A percentile compares a stretch with the other conserved stretches of the same genome.
These are phyloP conservation scores for Saitozyma podzolica DNA, from an alignment of 768 basidiomycete species.

Conservation along the genomic window DNA sequence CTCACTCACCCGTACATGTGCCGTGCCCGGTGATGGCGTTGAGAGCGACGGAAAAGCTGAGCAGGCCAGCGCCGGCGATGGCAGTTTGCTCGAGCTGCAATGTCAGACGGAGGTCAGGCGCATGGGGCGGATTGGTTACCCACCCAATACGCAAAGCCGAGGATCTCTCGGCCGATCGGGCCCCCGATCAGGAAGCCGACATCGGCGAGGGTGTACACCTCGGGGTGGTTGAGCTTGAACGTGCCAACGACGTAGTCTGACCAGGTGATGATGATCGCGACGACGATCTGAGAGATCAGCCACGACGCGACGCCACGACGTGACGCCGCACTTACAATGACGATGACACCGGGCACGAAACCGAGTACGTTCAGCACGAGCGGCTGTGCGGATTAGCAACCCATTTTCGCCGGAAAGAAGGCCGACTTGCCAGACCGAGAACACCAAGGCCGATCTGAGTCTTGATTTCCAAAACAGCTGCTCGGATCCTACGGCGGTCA, in stretches of 20 bases:
- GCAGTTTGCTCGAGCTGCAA: slow-evolving; percentile 24
- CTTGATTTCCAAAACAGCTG: slow-evolving; percentile 32
- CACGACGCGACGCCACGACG: slow-evolving; percentile 17
- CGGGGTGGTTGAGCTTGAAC: slow-evolving; percentile 47
- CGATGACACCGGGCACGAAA: slow-evolving; percentile 13
- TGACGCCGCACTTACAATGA: slow-evolving; percentile 23
- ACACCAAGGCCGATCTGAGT: slow-evolving; percentile 38
- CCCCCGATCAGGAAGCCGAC: slow-evolving; percentile 38
- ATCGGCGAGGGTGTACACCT: slow-evolving; percentile 37
- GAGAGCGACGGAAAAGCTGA: slow-evolving; percentile 51
- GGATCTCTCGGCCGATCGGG: slow-evolving; percentile 32
- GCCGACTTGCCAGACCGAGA: slow-evolving; percentile 23
- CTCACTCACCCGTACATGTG: slow-evolving; percentile 33
- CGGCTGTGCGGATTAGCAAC: background rate
- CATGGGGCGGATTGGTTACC: background rate
- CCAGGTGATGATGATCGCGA: slow-evolving; percentile 34
- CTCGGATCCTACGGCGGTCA: slow-evolving; percentile 19
- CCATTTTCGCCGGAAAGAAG: background rate
- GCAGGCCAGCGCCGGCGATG: slow-evolving; percentile 44
- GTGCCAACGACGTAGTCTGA: slow-evolving; percentile 33
- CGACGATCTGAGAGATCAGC: slow-evolving; percentile 24
- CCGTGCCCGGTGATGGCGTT: slow-evolving; percentile 51
- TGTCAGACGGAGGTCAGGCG: background rate
- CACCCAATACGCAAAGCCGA: slow-evolving; percentile 31
- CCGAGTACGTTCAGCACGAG: slow-evolving; percentile 16